These are phyloP conservation scores for Kokia cookei DNA, from an alignment of 441 rosid species.

Conservation along the genomic window DNA sequence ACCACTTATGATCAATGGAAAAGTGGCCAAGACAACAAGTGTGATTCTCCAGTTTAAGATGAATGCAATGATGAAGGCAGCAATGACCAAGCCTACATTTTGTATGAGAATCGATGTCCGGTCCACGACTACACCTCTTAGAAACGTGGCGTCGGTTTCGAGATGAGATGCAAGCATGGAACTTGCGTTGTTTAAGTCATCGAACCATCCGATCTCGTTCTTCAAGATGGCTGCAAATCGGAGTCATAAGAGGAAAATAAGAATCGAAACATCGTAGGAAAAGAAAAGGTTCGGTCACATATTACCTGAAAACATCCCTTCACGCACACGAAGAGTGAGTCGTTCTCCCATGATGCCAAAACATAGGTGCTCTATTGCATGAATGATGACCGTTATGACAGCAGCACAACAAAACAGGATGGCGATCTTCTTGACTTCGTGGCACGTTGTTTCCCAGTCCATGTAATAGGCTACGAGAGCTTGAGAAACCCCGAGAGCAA, in stretches of 20 bases:
- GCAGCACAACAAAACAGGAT: slow-evolving; percentile 67
- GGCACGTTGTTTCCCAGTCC: slow-evolving; percentile 70
- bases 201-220: slow-evolving; percentile 94
- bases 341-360: slow-evolving; percentile 92
- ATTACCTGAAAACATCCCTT: slow-evolving; percentile 71
- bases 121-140: slow-evolving; percentile 71
- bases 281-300: background rate
- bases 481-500: slow-evolving; percentile 89
- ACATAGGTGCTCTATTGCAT: slow-evolving; percentile 59
- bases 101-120: slow-evolving; percentile 76
- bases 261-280: background rate
- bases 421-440: slow-evolving; percentile 69
- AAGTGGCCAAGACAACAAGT: slow-evolving; percentile 74
- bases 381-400: slow-evolving; percentile 51
- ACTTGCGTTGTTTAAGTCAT: slow-evolving; percentile 71
- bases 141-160: slow-evolving; percentile 72
- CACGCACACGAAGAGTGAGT: slow-evolving; percentile 82
- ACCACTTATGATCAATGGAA: slow-evolving; percentile 79
- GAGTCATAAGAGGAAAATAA: background rate
- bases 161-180: slow-evolving; percentile 78
- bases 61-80: slow-evolving; percentile 75
- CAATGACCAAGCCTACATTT: slow-evolving; percentile 62
- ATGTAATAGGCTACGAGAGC: slow-evolving; percentile 79
- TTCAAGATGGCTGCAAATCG: slow-evolving; percentile 65
- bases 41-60: slow-evolving; percentile 90